These are phyloP conservation scores for Solanum lycopersicoides DNA, from an alignment of 257 asterid species.

Conservation along the genomic window DNA sequence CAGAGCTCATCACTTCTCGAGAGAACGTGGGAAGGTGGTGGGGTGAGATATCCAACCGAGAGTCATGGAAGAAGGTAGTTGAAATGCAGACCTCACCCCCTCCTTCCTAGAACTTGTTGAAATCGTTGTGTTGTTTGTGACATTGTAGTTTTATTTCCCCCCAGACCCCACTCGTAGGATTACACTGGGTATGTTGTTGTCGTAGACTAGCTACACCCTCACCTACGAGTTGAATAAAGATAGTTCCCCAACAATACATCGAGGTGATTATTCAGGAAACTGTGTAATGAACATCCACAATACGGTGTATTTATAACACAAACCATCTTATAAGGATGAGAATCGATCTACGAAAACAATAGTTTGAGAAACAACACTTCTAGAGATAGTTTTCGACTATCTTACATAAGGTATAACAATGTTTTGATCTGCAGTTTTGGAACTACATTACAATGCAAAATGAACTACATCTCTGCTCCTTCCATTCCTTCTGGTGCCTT, in stretches of 20 bases:
- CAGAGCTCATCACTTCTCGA: constrained; percentile 46
- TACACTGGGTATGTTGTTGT: not conserved
- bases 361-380: not conserved
- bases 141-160: not conserved
- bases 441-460: not conserved
- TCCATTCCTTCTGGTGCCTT: constrained; percentile 49
- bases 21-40: constrained; percentile 82
- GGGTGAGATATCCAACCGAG: constrained; percentile 57
- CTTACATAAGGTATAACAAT: not conserved
- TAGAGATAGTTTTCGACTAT: not conserved
- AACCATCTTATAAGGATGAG: not conserved
- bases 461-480: not conserved
- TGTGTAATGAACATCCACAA: not conserved
- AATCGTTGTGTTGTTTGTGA: not conserved
- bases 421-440: not conserved
- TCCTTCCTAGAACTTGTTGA: not conserved
- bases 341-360: not conserved
- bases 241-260: not conserved
- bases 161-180: not conserved
- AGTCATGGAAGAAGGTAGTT: constrained; percentile 72
- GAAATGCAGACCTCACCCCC: constrained; percentile 51
- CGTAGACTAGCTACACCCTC: not conserved
- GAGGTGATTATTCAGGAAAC: not conserved
- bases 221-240: not conserved
- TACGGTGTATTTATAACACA: not conserved